A percentile compares a stretch with the other conserved stretches of the same genome.
phyloP scores from a whole-genome alignment of 2,329 filamentous ascomycete genomes.

The Chlorencoelia australis region DNA sequence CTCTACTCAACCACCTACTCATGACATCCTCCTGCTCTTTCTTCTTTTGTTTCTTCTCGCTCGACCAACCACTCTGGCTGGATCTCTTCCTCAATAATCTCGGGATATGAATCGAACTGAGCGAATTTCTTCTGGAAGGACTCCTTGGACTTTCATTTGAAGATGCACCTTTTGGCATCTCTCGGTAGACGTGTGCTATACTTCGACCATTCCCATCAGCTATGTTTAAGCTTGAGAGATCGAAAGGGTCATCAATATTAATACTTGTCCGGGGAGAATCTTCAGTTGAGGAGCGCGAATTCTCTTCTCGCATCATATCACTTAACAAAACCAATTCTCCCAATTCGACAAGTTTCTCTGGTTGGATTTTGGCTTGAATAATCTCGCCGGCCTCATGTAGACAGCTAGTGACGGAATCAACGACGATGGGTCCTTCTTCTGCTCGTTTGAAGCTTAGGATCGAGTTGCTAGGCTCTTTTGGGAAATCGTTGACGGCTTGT shows the following conservation, averaged over 20 bases:
- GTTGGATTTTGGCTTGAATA: conserved; percentile 62
- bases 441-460: conserved; percentile 59
- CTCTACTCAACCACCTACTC: conserved; percentile 45
- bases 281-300: conserved; percentile 7
- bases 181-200: conserved; percentile 1
- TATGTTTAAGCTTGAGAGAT: not conserved
- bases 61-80: conserved; percentile 8
- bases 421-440: conserved; percentile 54
- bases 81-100: conserved; percentile 7
- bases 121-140: conserved; percentile 16
- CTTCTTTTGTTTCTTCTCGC: conserved; percentile 16
- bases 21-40: conserved; percentile 37
- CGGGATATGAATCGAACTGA: conserved; percentile 10
- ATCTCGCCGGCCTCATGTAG: conserved; percentile 81
- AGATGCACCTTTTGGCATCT: not conserved
- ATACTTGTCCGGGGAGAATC: conserved; percentile 8
- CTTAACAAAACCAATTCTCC: conserved; percentile 66
- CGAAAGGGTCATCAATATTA: not conserved
- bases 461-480: conserved; percentile 41
- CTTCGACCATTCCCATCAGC: not conserved
- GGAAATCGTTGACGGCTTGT: conserved; percentile 49
- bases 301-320: conserved; percentile 12
- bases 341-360: conserved; percentile 73
- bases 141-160: conserved; percentile 1
- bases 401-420: conserved; percentile 63